phyloP scores from a whole-genome alignment of 1,284 basidiomycete genomes.

The Ustanciosporium gigantosporum region DNA sequence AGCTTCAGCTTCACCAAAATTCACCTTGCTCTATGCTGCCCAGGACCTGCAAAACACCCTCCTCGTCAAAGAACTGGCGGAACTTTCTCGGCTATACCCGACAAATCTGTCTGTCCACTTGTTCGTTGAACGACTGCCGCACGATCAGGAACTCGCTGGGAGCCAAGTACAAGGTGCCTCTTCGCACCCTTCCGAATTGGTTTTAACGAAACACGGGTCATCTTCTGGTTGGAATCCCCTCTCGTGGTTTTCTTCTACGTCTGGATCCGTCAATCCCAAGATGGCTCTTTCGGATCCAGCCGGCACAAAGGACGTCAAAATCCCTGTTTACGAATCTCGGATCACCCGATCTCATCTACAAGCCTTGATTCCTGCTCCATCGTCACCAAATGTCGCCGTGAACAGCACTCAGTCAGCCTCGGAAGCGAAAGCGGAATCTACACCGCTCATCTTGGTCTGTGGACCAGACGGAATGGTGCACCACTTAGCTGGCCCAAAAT shows the following conservation, averaged over 20 bases:
- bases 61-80: constrained; percentile 30
- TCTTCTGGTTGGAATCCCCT: background rate
- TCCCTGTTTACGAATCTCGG: constrained; percentile 28
- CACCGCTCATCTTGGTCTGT: constrained; percentile 26
- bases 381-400: background rate
- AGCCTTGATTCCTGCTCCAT: background rate
- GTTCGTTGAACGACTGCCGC: constrained; percentile 15
- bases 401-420: background rate
- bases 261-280: background rate
- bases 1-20: no score
- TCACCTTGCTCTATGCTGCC: constrained; percentile 36
- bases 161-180: background rate
- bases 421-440: background rate
- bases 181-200: background rate
- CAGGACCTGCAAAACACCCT: constrained; percentile 9
- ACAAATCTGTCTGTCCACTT: constrained; percentile 17
- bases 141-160: background rate
- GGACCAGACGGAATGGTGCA: constrained; percentile 43
- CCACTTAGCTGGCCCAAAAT: constrained; percentile 25
- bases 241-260: background rate
- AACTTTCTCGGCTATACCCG: constrained; percentile 4
- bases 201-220: background rate
- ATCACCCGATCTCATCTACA: constrained; percentile 25
- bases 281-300: constrained; percentile 4
- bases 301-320: background rate